Evolutionary conservation across 352 stramenopile genomes (phyloP), one percentile per base, ranked within the genome.

Genomic region (Globisporangium lucens): DNA sequence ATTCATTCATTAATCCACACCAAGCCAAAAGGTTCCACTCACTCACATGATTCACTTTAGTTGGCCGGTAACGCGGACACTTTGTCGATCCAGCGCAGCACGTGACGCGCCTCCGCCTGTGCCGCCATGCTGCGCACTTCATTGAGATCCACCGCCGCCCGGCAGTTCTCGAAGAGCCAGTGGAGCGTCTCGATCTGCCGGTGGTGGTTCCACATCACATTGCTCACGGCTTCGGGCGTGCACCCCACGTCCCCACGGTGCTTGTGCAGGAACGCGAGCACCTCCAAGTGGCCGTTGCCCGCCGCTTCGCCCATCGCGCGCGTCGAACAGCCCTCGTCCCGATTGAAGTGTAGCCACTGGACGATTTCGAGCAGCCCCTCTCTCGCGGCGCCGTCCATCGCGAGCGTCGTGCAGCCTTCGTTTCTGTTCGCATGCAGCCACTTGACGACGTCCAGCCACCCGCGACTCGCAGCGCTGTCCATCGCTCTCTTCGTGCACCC

Each of bases 331-430:
- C 64, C 64, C 47, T 69, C 64, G 3, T 4, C 5, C 5, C 56
- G 56, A 35, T 69, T 36, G 0, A 13, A 13, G n/a, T 65, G 56
- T 7, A 69, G 56, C 64, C 64, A 68, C 46, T 68, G 63, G 4
- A 64, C 63, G 9, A 63, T 56, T 2, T 63, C 41, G 0, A 68
- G 24, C 20, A 57, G 35, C 6, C 63, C 63, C 22, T 63, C 56
- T 12, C 49, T 30, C 12, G 80, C 81, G 0, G 71, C 71, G 12
- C 38, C 57, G n/a, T 77, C 71, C 46, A 77, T 77, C 5, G 71
- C 71, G 15, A 61, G 30, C 15, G 63, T 71, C 27, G 66, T 75
- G 36, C 71, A 76, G n/a, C 71, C 71, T 61, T 74, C 68, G 0
- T 2, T 29, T 2, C 67, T 64, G 41, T 74, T 29, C 15, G 24